Percentiles rank a stretch among this genome's conserved stretches.
Conservation (phyloP, 2,329 filamentous ascomycete species). For the Remersonia thermophila region DNA sequence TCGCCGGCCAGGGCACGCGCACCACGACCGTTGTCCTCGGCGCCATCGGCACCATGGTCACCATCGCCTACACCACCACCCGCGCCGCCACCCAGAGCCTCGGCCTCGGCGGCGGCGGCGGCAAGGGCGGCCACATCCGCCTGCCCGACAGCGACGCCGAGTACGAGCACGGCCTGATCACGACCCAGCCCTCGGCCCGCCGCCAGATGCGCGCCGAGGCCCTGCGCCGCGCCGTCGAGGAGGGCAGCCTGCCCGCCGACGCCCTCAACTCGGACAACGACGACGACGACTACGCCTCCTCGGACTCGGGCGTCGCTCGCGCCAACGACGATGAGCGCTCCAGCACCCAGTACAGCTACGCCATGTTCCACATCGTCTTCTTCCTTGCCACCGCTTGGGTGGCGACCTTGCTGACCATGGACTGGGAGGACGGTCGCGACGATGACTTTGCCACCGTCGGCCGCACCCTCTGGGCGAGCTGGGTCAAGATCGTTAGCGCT, state of each 20-base stretch:
- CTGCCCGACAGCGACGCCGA: constrained; percentile 44
- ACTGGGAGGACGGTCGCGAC: constrained; percentile 50
- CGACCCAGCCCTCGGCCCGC: constrained; percentile 63
- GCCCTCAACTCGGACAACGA: constrained; percentile 67
- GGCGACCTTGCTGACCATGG: constrained; percentile 71
- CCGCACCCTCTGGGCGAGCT: constrained; percentile 91
- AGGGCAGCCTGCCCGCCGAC: constrained; percentile 81
- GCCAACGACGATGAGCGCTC: constrained; percentile 78
- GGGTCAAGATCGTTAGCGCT: constrained; percentile 96
- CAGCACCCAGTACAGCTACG: constrained; percentile 90
- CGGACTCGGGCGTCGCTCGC: constrained; percentile 21
- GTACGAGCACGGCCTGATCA: constrained; percentile 76
- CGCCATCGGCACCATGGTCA: constrained; percentile 90
- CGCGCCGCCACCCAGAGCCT: constrained; percentile 86
- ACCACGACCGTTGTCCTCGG: constrained; percentile 86
- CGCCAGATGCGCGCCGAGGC: constrained; percentile 90
- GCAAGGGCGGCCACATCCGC: constrained; percentile 43
- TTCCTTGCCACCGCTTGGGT: constrained; percentile 95
- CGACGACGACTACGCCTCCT: constrained; percentile 44
- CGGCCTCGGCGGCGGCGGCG: constrained; percentile 51
- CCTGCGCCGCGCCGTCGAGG: constrained; percentile 81
- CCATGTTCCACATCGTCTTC: constrained; percentile 95
- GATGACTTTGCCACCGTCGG: constrained; percentile 85
- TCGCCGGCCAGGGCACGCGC: constrained; percentile 73
- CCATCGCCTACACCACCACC: constrained; percentile 94